Evolutionary conservation across 202 grass and related monocot species (phyloP).

Genomic region (Musa balbisiana): DNA sequence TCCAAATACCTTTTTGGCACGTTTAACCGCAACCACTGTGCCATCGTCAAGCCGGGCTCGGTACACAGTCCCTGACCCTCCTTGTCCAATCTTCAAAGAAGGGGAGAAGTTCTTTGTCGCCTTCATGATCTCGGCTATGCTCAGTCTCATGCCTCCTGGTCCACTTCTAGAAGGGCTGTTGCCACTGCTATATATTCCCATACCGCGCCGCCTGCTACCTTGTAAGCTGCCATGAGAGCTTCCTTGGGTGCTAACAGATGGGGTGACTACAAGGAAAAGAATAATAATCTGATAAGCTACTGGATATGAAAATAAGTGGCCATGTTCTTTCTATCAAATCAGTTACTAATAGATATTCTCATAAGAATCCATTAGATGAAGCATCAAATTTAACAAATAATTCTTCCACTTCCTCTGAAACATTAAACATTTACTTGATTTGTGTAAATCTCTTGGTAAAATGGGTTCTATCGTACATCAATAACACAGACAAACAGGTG

Average conservation of each 20-base stretch:
- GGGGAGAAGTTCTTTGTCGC: slow-evolving; percentile 77
- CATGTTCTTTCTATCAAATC: too few species aligned
- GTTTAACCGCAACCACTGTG: slow-evolving; percentile 21
- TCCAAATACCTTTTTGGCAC: slow-evolving; percentile 17
- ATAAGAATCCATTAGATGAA: too few species aligned
- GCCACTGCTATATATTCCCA: not conserved
- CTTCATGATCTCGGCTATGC: slow-evolving; percentile 61
- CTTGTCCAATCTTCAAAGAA: slow-evolving; percentile 32
- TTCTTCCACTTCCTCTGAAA: too few species aligned
- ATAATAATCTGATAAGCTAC: not conserved
- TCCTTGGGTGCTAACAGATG: not conserved
- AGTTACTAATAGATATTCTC: too few species aligned
- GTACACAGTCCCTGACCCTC: slow-evolving; percentile 20
- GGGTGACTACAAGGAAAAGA: not conserved
- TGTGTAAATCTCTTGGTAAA: too few species aligned
- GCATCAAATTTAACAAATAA: too few species aligned
- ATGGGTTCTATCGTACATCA: too few species aligned
- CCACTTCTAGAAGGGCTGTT: slow-evolving; percentile 37
- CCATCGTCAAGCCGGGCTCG: slow-evolving; percentile 12
- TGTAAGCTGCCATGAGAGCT: slow-evolving; percentile 1
- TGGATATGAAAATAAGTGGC: too few species aligned
- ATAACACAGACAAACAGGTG: too few species aligned
- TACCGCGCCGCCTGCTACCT: not conserved
- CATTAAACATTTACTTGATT: too few species aligned
- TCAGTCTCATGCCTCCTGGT: slow-evolving; percentile 47